Evolutionary conservation across 345 rosid species (phyloP).

Genomic region (Populus simonii): DNA sequence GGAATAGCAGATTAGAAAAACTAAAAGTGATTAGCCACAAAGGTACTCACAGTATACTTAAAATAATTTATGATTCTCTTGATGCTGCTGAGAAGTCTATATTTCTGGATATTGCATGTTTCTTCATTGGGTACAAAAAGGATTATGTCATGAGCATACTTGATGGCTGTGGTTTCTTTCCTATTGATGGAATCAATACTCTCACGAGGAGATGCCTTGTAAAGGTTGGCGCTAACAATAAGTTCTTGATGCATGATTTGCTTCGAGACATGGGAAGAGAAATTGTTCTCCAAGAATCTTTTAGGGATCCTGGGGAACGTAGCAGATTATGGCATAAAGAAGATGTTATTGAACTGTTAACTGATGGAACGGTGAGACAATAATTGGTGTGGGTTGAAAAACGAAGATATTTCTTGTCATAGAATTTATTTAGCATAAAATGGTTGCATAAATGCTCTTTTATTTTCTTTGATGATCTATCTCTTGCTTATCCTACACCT

Average conservation of each 20-base stretch:
- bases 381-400: not conserved
- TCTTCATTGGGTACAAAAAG: conserved; percentile 13
- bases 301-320: conserved; percentile 10
- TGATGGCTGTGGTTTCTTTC: conserved; percentile 13
- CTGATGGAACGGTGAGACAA: conserved; percentile 6
- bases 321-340: conserved; percentile 28
- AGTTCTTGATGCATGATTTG: conserved; percentile 20
- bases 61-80: conserved; percentile 24
- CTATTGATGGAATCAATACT: conserved; percentile 1
- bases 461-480: too few relatives aligned
- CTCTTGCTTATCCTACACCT: too few relatives aligned
- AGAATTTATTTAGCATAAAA: too few relatives aligned
- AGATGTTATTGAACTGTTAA: conserved; percentile 15
- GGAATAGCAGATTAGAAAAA: conserved; percentile 15
- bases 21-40: conserved; percentile 8
- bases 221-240: not conserved
- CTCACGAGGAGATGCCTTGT: conserved; percentile 12
- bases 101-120: conserved; percentile 32
- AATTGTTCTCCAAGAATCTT: conserved; percentile 13
- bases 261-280: conserved; percentile 28
- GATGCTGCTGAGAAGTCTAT: conserved; percentile 9
- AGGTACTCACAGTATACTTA: conserved; percentile 6
- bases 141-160: conserved; percentile 14
- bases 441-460: too few relatives aligned
- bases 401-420: too few relatives aligned